A percentile compares a stretch with the other conserved stretches of the same genome.
Conservation (phyloP, 306 rosid species). For the Boehmeria nivea region DNA sequence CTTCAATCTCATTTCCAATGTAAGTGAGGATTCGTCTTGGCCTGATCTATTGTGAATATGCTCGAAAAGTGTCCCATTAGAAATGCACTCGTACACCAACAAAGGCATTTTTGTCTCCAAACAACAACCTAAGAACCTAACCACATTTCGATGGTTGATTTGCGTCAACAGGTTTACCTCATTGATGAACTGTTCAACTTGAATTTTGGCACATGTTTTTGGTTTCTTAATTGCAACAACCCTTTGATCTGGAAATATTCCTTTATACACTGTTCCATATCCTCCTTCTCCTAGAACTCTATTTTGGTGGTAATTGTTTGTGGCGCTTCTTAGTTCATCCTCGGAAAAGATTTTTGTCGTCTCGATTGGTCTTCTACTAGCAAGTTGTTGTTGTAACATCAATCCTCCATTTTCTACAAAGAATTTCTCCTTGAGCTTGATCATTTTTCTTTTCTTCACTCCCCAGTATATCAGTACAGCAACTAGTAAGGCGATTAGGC, state of each 20-base stretch:
- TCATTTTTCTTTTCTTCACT: constrained; percentile 1
- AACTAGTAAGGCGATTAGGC: neutral
- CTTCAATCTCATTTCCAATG: constrained; percentile 60
- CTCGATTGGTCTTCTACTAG: neutral
- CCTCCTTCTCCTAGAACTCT: constrained; percentile 6
- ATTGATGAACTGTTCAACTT: constrained; percentile 8
- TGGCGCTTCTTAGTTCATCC: constrained; percentile 3
- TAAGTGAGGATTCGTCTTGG: constrained; percentile 26
- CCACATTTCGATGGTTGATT: constrained; percentile 22
- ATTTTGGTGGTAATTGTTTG: constrained; percentile 14
- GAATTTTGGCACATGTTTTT: neutral
- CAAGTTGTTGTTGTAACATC: neutral
- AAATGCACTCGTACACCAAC: constrained; percentile 58
- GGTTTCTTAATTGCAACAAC: constrained; percentile 15
- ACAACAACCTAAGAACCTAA: constrained; percentile 21
- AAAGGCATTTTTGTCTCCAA: constrained; percentile 14
- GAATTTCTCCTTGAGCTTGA: constrained; percentile 11
- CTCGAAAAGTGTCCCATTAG: constrained; percentile 50
- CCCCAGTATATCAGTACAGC: constrained; percentile 8
- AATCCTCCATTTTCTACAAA: constrained; percentile 22
- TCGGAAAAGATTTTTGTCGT: neutral
- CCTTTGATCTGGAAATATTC: neutral
- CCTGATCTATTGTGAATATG: constrained; percentile 46
- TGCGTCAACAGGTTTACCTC: constrained; percentile 13
- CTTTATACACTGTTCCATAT: constrained; percentile 14